A percentile compares a stretch with the other conserved stretches of the same genome.
Conservation (phyloP, 2,329 filamentous ascomycete genomes). For the Exserohilum rostratum region DNA sequence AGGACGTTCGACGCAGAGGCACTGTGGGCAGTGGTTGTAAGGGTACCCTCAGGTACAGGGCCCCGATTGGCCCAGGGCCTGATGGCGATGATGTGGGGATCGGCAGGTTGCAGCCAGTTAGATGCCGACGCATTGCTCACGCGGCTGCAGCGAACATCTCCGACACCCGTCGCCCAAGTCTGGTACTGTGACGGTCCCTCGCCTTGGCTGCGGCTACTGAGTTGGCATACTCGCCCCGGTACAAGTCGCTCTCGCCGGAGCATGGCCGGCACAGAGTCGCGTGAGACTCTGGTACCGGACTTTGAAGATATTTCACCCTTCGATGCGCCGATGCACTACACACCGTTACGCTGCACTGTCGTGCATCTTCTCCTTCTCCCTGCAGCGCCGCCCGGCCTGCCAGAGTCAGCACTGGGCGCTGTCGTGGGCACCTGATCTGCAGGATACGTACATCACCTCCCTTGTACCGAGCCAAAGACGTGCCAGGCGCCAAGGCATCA, state of each 20-base stretch:
- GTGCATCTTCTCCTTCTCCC: not conserved
- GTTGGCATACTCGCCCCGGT: too few species aligned
- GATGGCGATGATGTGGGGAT: slow-evolving; percentile 39
- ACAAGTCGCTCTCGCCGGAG: too few species aligned
- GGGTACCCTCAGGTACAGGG: slow-evolving; percentile 37
- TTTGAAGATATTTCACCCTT: not conserved
- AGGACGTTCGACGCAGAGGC: slow-evolving; percentile 25
- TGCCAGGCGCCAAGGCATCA: slow-evolving; percentile 7
- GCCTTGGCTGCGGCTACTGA: too few species aligned
- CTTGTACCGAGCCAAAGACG: slow-evolving; percentile 5
- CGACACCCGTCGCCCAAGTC: too few species aligned
- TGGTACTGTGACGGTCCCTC: too few species aligned
- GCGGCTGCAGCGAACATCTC: not conserved
- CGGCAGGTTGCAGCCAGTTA: slow-evolving; percentile 30
- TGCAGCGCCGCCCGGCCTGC: not conserved
- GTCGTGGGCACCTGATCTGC: slow-evolving; percentile 4
- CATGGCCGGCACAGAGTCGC: not conserved
- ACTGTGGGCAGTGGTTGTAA: slow-evolving; percentile 7
- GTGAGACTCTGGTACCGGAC: not conserved
- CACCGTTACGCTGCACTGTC: not conserved
- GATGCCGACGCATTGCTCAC: slow-evolving; percentile 11
- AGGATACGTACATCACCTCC: not conserved
- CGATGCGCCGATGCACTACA: too few species aligned
- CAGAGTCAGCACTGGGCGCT: not conserved
- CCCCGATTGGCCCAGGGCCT: slow-evolving; percentile 35